Evolutionary conservation across 2,329 filamentous ascomycete genomes (phyloP), one percentile per base, ranked within the genome.

Genomic region (Pseudocercospora eumusae): DNA sequence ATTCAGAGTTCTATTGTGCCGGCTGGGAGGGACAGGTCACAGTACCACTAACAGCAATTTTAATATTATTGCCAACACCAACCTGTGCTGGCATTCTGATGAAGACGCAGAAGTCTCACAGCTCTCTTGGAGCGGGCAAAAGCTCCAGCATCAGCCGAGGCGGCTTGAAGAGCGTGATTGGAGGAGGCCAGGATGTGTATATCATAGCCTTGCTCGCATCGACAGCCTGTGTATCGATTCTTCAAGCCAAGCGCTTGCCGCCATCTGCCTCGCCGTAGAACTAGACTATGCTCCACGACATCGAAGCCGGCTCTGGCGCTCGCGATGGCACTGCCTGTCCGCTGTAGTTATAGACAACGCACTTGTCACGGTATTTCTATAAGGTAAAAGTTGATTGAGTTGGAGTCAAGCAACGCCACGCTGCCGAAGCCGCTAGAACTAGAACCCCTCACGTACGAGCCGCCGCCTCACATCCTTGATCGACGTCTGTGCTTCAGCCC

Each of bases 161-260:
- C 11, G 11, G n/a, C 13, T 15, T 36, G 33, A 5, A 36, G 33
- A 36, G 15, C 36, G 36, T 40, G 36, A 40, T 40, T 40, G 36
- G 36, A 40, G 36, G 36, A 40, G 36, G 15, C 36, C 15, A 18
- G 36, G 36, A 40, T 40, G 36, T 52, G 47, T 27, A n/a, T n/a
- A n/a, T 15, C 21, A 31, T 52, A 52, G 47, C 47, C 47, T 52
- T 52, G 47, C 47, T 27, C 15, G 10, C 23, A 52, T 52, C 47
- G 8, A 52, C 11, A 52, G 20, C 47, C 15, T 52, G 21, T n/a
- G 15, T 27, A 10, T 7, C 15, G n/a, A n/a, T n/a, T n/a, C 23
- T 25, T 15, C n/a, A n/a, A n/a, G n/a, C n/a, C n/a, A n/a, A n/a
- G n/a, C n/a, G n/a, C n/a, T n/a, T n/a, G n/a, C n/a, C n/a, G n/a